Evolutionary conservation across 441 rosid species (phyloP), one percentile per base, ranked within the genome.

Genomic region (Cnidoscolus chayamansa): DNA sequence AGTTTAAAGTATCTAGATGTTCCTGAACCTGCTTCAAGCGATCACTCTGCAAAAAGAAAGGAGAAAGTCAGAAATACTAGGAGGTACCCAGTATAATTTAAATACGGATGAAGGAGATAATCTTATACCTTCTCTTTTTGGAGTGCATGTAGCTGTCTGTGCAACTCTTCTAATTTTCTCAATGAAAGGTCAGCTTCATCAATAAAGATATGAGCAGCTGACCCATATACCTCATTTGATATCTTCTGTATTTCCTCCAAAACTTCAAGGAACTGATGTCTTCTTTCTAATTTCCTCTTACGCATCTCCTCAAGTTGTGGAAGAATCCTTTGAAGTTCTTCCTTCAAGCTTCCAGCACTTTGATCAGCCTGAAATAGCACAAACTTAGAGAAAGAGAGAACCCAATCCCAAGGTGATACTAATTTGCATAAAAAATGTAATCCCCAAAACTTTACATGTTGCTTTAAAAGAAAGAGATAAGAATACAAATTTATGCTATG

Each of bases 251-350:
- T 87, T 60, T 88, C 88, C 50, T 86, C 89, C 7, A 86, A 37
- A 73, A 96, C 93, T 50, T 89, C 87, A 0, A 83, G 3, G 67
- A 96, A 96, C 73, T 91, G 98, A 74, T 87, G 85, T 79, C 86
- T 88, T 82, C 99, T 82, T 64, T 93, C 97, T 4, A 55, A 55
- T 80, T 86, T 85, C 80, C 89, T 85, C 79, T 86, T 91, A 64
- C 75, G 82, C 97, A 91, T 90, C 84, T 93, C 99, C 82, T 93
- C 97, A 68, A 96, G 67, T 70, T 89, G 96, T 17, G 97, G 97
- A 78, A 90, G 83, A 76, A 88, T 86, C 74, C 17, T 87, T 53
- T 54, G 72, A 53, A 93, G 90, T 82, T 96, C 99, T 76, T 89
- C 93, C 77, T 88, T 93, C 84, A 96, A 85, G 83, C 90, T 91